phyloP scores from a whole-genome alignment of 2,329 filamentous ascomycete genomes.

The Ophiostoma sp. region DNA sequence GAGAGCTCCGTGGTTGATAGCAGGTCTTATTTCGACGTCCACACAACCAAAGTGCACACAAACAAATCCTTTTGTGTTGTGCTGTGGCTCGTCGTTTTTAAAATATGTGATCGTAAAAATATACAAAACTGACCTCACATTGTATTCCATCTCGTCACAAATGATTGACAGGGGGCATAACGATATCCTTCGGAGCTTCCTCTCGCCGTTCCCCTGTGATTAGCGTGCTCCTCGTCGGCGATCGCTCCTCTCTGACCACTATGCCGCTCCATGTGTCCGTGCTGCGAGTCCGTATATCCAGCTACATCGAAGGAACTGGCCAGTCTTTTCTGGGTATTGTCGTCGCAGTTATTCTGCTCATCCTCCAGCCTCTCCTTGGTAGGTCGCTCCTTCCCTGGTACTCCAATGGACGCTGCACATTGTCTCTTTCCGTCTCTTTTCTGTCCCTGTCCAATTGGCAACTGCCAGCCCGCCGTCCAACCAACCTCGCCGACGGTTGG shows the following conservation, averaged over 20 bases:
- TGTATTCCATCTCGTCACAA: not conserved
- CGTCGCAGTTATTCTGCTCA: not conserved
- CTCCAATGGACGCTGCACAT: not conserved
- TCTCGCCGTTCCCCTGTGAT: not conserved
- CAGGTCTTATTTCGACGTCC: not conserved
- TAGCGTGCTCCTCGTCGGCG: not conserved
- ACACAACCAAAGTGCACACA: not conserved
- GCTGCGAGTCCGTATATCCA: not conserved
- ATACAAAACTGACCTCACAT: not conserved
- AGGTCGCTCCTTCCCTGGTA: not conserved
- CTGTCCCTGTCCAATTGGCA: not conserved
- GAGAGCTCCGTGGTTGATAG: not conserved
- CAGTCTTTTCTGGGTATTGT: not conserved
- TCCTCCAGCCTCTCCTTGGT: not conserved
- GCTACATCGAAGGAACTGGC: not conserved
- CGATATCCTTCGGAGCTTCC: not conserved
- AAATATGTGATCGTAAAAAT: not conserved
- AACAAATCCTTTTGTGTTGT: not conserved
- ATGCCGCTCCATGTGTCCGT: not conserved
- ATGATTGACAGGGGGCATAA: not conserved
- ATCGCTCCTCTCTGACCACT: slow-evolving; percentile 5
- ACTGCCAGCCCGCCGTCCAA: not conserved
- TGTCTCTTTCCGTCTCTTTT: not conserved
- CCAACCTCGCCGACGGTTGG: not conserved
- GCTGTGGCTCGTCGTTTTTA: no score